Evolutionary conservation across 2,329 filamentous ascomycete genomes (phyloP).

Genomic region (Phialophora expanda): DNA sequence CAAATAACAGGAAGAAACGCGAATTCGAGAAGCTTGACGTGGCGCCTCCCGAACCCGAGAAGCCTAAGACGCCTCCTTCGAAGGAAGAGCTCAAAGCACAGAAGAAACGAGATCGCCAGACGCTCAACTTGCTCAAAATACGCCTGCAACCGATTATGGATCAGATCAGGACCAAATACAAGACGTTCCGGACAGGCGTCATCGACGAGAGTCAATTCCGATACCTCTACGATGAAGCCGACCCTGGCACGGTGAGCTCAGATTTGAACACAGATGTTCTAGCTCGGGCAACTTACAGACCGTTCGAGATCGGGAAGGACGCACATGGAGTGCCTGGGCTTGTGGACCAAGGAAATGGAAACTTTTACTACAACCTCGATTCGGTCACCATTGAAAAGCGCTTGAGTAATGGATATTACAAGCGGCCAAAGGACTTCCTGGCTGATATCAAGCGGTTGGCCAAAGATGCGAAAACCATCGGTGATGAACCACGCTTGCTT

Average conservation of each 20-base stretch:
- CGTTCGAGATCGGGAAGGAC: slow-evolving; percentile 80
- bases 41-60: slow-evolving; percentile 73
- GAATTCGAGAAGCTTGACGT: slow-evolving; percentile 76
- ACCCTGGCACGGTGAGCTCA: slow-evolving; percentile 68
- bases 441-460: slow-evolving; percentile 83
- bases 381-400: slow-evolving; percentile 92
- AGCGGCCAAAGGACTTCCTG: slow-evolving; percentile 85
- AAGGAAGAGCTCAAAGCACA: slow-evolving; percentile 82
- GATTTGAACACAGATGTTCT: slow-evolving; percentile 63
- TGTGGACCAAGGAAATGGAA: slow-evolving; percentile 73
- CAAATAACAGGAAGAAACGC: slow-evolving; percentile 82
- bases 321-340: slow-evolving; percentile 78
- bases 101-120: slow-evolving; percentile 80
- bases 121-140: slow-evolving; percentile 85
- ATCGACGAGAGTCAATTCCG: slow-evolving; percentile 75
- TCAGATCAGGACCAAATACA: slow-evolving; percentile 88
- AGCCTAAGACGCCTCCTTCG: slow-evolving; percentile 64
- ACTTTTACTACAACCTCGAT: slow-evolving; percentile 95
- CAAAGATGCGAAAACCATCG: slow-evolving; percentile 80
- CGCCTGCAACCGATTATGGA: slow-evolving; percentile 95
- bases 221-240: slow-evolving; percentile 82
- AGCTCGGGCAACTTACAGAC: slow-evolving; percentile 66
- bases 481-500: slow-evolving; percentile 80
- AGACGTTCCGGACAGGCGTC: slow-evolving; percentile 80
- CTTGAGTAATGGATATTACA: slow-evolving; percentile 96